Evolutionary conservation across 129 eudicot genomes (phyloP), one percentile per base, ranked within the genome.

Genomic region (Artemisia tridentata): DNA sequence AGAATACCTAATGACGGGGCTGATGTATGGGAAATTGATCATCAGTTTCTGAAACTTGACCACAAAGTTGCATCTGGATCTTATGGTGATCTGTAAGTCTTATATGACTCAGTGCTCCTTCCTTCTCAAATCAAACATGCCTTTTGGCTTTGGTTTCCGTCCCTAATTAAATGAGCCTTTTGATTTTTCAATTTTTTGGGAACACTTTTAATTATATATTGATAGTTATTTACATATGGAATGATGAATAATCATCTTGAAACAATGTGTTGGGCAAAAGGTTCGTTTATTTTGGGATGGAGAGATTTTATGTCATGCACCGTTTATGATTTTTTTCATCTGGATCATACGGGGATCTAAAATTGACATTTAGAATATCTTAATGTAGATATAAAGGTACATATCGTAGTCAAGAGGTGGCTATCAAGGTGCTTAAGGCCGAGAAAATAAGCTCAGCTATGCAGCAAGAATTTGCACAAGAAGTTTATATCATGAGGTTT

Each of bases 1-100:
- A 83, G 60, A 55, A 95, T 90, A 75, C 99, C 96, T n/a, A 82
- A 64, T 65, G 99, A 95, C 63, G 98, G 95, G 15, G 89, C 88
- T 73, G 99, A 95, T 84, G 99, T 86, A 64, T 95, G 99, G 99
- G 99, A 95, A 81, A 88, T 95, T 49, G 96, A 95, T 84, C 87
- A 88, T 67, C 79, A 85, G 56, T 86, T 63, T 59, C 77, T 95
- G 51, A 85, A 75, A 67, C 84, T 95, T 78, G 99, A 85, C 67
- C 74, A 73, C 77, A 95, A 95, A 82, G 83, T 95, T 77, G 99
- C 99, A 16, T 90, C 97, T 27, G 99, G 99, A 66, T 95, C 99
- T 47, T 95, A 85, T 75, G 99, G 99, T 72, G 99, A 95, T 81
- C 65, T 95, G 99, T 95, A 84, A 84, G 99, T 90, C 68, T 48